phyloP scores from a whole-genome alignment of 2,329 filamentous ascomycete genomes.

The Fusarium mangiferae region DNA sequence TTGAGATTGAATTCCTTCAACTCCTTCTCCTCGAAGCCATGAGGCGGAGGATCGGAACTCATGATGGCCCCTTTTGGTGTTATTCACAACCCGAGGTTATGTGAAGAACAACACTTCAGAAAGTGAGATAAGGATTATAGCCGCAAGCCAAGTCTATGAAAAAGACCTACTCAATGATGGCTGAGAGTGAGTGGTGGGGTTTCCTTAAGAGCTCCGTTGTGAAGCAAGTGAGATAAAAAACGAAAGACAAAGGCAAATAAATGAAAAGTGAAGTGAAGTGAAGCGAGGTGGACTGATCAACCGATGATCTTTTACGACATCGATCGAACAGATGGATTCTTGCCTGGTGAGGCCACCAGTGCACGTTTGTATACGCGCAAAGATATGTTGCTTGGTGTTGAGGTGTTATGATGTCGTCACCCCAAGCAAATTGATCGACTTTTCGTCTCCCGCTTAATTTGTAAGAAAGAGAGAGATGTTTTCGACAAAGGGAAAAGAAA shows the following conservation, averaged over 20 bases:
- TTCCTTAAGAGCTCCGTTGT: constrained; percentile 7
- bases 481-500: constrained; percentile 6
- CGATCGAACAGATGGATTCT: constrained; percentile 21
- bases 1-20: constrained; percentile 28
- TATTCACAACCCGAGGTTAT: background rate
- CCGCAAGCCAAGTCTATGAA: background rate
- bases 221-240: constrained; percentile 17
- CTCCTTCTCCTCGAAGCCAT: constrained; percentile 27
- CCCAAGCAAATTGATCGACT: background rate
- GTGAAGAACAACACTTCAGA: background rate
- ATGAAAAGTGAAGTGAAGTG: background rate
- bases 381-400: constrained; percentile 28
- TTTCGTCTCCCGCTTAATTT: background rate
- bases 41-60: constrained; percentile 34
- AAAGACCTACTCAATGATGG: constrained; percentile 2
- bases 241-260: constrained; percentile 10
- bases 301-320: constrained; percentile 29
- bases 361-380: constrained; percentile 3
- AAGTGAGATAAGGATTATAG: background rate
- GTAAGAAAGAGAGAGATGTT: background rate
- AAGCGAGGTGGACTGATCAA: constrained; percentile 32
- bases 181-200: constrained; percentile 34
- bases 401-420: constrained; percentile 9
- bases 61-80: constrained; percentile 21
- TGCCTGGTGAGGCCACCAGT: constrained; percentile 10